A percentile compares a stretch with the other conserved stretches of the same genome.
Conservation (phyloP, 305 asterid species). For the Fraxinus sp. region DNA sequence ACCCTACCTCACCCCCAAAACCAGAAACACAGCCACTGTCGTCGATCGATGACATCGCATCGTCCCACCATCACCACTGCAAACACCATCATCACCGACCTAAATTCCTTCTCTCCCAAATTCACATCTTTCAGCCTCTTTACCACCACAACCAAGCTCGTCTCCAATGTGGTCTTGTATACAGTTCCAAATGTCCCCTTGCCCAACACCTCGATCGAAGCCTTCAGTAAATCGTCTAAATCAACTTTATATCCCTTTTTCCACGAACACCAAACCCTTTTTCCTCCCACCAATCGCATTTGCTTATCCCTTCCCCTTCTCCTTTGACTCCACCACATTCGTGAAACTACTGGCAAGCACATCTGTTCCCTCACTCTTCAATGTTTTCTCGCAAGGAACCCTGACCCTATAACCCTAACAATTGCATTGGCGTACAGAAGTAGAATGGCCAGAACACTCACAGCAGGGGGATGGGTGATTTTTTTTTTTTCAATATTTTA, state of each 20-base stretch:
- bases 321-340: constrained; percentile 29
- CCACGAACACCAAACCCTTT: constrained; percentile 40
- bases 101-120: constrained; percentile 47
- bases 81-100: background rate
- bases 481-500: too few species aligned
- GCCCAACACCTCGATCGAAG: constrained; percentile 59
- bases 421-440: too few species aligned
- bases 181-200: constrained; percentile 58
- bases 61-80: too few species aligned
- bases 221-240: constrained; percentile 51
- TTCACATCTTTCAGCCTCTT: constrained; percentile 53
- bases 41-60: too few species aligned
- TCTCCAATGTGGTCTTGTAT: constrained; percentile 48
- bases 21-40: too few species aligned
- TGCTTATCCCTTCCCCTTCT: constrained; percentile 28
- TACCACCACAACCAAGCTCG: constrained; percentile 43
- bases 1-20: too few species aligned
- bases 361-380: constrained; percentile 15
- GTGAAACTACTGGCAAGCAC: constrained; percentile 17
- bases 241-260: constrained; percentile 42
- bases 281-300: constrained; percentile 29
- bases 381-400: constrained; percentile 23
- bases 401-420: constrained; percentile 21
- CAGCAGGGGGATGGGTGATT: too few species aligned
- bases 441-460: too few species aligned